phyloP scores from a whole-genome alignment of 164 flowering plant genomes.

The Umbellularia californica region DNA sequence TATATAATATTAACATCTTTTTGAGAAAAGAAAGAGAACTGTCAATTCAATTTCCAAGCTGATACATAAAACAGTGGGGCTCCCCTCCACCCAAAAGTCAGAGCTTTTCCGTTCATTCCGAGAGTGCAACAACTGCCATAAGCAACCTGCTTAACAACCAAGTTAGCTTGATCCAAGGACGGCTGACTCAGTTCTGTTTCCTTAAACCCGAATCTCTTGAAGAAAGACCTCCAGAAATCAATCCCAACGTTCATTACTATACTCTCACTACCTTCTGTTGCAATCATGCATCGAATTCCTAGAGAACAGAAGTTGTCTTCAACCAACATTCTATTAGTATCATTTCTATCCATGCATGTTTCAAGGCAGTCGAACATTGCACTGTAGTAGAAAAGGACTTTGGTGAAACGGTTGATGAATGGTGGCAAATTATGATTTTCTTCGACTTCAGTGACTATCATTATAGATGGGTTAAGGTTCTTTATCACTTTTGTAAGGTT shows the following conservation, averaged over 20 bases:
- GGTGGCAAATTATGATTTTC: constrained; percentile 40
- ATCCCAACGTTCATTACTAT: constrained; percentile 30
- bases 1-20: background rate
- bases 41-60: constrained; percentile 29
- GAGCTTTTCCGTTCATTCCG: constrained; percentile 32
- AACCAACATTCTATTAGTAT: constrained; percentile 16
- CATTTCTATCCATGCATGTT: constrained; percentile 27
- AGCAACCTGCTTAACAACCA: constrained; percentile 25
- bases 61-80: constrained; percentile 42
- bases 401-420: constrained; percentile 40
- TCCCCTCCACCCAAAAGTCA: constrained; percentile 54
- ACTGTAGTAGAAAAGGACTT: constrained; percentile 43
- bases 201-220: constrained; percentile 39
- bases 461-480: constrained; percentile 32
- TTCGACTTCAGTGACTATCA: constrained; percentile 43
- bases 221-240: constrained; percentile 44
- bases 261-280: constrained; percentile 48
- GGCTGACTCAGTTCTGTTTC: constrained; percentile 41
- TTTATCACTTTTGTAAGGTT: constrained; percentile 22
- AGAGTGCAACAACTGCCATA: constrained; percentile 36
- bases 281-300: constrained; percentile 40
- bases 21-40: background rate
- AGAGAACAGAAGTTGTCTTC: constrained; percentile 27
- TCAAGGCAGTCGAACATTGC: constrained; percentile 42
- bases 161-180: constrained; percentile 37